phyloP scores from a whole-genome alignment of 768 basidiomycete genomes.

The Serendipita vermifera region DNA sequence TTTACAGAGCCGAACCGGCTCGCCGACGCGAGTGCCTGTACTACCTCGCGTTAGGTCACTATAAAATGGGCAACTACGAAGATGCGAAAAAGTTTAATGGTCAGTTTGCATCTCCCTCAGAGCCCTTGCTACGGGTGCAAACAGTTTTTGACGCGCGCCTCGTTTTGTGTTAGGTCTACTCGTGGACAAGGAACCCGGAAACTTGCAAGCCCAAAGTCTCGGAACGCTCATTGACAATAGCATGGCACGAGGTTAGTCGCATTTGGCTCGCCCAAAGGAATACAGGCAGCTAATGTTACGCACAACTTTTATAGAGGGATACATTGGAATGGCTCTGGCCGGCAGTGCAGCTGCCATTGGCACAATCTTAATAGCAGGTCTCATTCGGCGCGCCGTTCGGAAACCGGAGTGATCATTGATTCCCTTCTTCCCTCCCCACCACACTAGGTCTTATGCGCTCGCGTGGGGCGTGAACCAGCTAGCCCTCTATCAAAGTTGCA shows the following conservation, averaged over 20 bases:
- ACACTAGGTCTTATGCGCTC: slow-evolving; percentile 1
- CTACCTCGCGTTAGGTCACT: slow-evolving; percentile 91
- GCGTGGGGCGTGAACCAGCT: too few relatives aligned
- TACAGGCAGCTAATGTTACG: not conserved
- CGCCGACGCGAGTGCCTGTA: slow-evolving; percentile 91
- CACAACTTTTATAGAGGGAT: slow-evolving; percentile 55
- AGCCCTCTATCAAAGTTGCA: too few relatives aligned
- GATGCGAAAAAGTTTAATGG: slow-evolving; percentile 90
- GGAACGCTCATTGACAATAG: slow-evolving; percentile 74
- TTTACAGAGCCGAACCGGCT: slow-evolving; percentile 77
- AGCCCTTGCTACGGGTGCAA: slow-evolving; percentile 8
- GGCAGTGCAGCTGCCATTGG: slow-evolving; percentile 83
- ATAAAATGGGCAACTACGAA: slow-evolving; percentile 90
- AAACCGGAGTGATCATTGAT: slow-evolving; percentile 17
- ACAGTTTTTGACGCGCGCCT: slow-evolving; percentile 7
- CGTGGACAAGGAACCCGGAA: slow-evolving; percentile 82
- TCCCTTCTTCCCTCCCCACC: too few relatives aligned
- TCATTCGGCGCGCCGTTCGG: slow-evolving; percentile 71
- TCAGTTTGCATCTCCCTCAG: slow-evolving; percentile 28
- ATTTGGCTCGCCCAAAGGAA: not conserved
- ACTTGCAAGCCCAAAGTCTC: slow-evolving; percentile 84
- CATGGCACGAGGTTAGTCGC: slow-evolving; percentile 56
- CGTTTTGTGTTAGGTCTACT: slow-evolving; percentile 30
- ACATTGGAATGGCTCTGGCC: slow-evolving; percentile 92
- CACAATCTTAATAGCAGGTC: slow-evolving; percentile 54